A percentile compares a stretch with the other conserved stretches of the same genome.
Conservation (phyloP, 129 eudicot species). For the Tagetes patula region DNA sequence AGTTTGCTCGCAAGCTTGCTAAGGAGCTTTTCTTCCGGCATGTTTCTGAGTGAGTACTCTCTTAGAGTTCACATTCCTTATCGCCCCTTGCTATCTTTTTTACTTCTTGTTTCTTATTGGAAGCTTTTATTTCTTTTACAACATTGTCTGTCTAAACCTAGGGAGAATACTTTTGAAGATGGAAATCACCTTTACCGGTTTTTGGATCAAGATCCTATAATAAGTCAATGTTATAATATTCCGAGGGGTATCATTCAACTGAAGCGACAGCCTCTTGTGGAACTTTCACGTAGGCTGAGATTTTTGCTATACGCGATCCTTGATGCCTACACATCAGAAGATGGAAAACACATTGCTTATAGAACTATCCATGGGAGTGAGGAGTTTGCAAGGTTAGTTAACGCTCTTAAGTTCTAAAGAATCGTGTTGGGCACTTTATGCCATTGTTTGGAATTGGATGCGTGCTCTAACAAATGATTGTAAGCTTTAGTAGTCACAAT, state of each 20-base stretch:
- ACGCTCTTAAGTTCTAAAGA: constrained; percentile 5
- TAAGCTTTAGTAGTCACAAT: neutral
- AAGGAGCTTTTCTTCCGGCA: constrained; percentile 64
- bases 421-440: neutral
- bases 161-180: constrained; percentile 70
- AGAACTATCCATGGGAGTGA: constrained; percentile 76
- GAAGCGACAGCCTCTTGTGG: constrained; percentile 58
- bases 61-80: neutral
- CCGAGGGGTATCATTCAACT: constrained; percentile 67
- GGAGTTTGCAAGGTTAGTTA: constrained; percentile 73
- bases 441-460: neutral
- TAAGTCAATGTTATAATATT: constrained; percentile 64
- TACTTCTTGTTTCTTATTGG: neutral
- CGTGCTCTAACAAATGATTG: neutral
- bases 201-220: constrained; percentile 69
- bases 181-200: constrained; percentile 66
- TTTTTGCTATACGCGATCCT: constrained; percentile 55
- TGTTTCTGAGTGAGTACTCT: constrained; percentile 58
- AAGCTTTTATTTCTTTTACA: constrained; percentile 15
- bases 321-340: constrained; percentile 66
- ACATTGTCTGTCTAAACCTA: constrained; percentile 25
- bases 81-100: neutral
- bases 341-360: constrained; percentile 68
- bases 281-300: constrained; percentile 59
- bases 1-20: constrained; percentile 71